A percentile compares a stretch with the other conserved stretches of the same genome.
phyloP scores from a whole-genome alignment of 1,139 yeast species.

The Yamadazyma membranifaciens region DNA sequence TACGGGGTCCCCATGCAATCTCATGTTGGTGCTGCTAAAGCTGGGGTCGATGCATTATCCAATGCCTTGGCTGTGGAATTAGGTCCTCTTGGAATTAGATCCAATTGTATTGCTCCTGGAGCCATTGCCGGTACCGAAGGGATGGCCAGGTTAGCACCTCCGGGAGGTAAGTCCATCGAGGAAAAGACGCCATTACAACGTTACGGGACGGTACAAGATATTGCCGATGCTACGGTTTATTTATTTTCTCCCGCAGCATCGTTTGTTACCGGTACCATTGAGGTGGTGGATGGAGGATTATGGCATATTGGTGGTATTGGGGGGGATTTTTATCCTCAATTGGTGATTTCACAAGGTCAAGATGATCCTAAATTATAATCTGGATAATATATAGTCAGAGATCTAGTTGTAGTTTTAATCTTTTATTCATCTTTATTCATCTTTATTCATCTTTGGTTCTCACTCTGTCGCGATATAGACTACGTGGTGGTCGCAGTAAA shows the following conservation, averaged over 20 bases:
- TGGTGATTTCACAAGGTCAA: constrained; percentile 21
- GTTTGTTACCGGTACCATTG: constrained; percentile 74
- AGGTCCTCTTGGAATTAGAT: constrained; percentile 84
- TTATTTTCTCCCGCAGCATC: constrained; percentile 79
- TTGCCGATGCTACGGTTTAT: constrained; percentile 86
- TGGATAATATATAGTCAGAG: too few species aligned
- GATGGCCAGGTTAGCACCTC: constrained; percentile 53
- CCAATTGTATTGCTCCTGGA: constrained; percentile 90
- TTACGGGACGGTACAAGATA: constrained; percentile 71
- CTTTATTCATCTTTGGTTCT: too few species aligned
- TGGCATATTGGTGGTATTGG: constrained; percentile 70
- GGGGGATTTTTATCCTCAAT: constrained; percentile 32
- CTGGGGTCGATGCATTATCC: constrained; percentile 88
- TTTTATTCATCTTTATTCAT: too few species aligned
- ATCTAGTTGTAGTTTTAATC: background rate
- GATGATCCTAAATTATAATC: constrained; percentile 13
- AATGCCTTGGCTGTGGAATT: constrained; percentile 85
- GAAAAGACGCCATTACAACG: constrained; percentile 72
- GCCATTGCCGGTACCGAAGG: constrained; percentile 87
- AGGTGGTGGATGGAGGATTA: constrained; percentile 86
- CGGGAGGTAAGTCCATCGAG: constrained; percentile 30
- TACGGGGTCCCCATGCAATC: constrained; percentile 87
- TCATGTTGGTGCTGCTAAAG: constrained; percentile 95
- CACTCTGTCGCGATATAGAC: too few species aligned
- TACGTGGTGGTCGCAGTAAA: constrained; percentile 1